Percentiles rank a stretch among this genome's conserved stretches.
phyloP scores from a whole-genome alignment of 2,329 filamentous ascomycete species.

The Aspergillus unguis region DNA sequence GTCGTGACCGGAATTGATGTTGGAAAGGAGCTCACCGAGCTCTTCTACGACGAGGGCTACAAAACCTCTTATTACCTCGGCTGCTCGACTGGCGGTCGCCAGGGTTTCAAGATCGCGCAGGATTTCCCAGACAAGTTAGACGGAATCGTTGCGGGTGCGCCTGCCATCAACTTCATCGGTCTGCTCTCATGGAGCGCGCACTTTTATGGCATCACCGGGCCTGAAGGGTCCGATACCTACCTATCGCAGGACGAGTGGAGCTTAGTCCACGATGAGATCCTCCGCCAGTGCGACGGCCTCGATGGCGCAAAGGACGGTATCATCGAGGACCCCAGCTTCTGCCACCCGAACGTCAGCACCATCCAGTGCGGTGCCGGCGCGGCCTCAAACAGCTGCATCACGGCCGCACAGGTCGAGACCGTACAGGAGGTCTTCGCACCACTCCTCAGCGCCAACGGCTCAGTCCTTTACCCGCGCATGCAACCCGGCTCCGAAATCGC shows the following conservation, averaged over 20 bases:
- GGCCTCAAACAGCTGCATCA: constrained; percentile 40
- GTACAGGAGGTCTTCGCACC: constrained; percentile 8
- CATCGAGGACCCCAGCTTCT: constrained; percentile 47
- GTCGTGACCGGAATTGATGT: constrained; percentile 44
- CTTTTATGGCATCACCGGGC: constrained; percentile 46
- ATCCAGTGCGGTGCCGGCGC: constrained; percentile 32
- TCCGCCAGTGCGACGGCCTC: constrained; percentile 50
- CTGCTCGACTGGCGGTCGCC: constrained; percentile 59
- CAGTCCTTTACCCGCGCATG: constrained; percentile 23
- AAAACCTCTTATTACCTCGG: constrained; percentile 47
- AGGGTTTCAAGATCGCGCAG: constrained; percentile 56
- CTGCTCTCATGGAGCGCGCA: constrained; percentile 43
- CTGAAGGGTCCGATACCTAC: constrained; percentile 44
- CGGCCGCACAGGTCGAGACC: constrained; percentile 42
- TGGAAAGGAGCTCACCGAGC: constrained; percentile 47
- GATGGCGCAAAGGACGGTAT: constrained; percentile 53
- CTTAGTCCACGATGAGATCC: constrained; percentile 45
- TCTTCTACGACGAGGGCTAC: constrained; percentile 47
- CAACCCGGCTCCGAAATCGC: constrained; percentile 11
- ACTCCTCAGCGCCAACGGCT: constrained; percentile 25
- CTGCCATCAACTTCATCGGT: constrained; percentile 49
- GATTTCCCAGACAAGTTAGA: constrained; percentile 57
- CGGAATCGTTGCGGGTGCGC: constrained; percentile 51
- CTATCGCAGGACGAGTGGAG: constrained; percentile 48
- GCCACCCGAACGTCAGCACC: constrained; percentile 34